Base-by-base conservation (phyloP, 2,329 filamentous ascomycete species). In the Penicillium sp. region DNA sequence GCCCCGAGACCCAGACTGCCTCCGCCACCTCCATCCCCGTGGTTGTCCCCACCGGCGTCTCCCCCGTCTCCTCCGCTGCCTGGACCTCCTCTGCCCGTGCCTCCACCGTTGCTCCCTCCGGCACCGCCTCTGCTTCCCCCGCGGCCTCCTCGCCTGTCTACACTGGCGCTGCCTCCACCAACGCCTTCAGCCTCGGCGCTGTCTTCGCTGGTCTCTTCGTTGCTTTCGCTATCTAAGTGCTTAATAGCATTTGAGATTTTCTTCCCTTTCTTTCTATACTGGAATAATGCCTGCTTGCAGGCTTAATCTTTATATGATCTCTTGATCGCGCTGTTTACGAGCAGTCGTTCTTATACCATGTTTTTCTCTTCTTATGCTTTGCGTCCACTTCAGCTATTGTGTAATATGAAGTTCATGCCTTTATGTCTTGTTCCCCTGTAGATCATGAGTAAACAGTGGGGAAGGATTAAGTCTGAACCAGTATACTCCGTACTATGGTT, bases 151-250 rank as follows among this genome's bases (percentile, higher is more conserved):
- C 53, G 8, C 46, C 50, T 34, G 53, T 40, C 50, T 72, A 59
- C 69, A 73, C 67, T 57, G 66, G 63, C 14, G 43, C 49, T 58
- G 71, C 71, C 53, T 66, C 65, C 63, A 71, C 66, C 54, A 72
- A 67, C 59, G 65, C 58, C 53, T 56, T 67, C 57, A 69, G 67
- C 68, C 56, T 72, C 55, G 71, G 71, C 55, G 70, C 67, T 48
- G 58, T 72, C 48, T 67, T 68, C 36, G 67, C 65, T 34, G 72
- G 68, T 67, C 53, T 72, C 41, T 57, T 66, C 52, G 71, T 70
- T 54, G 62, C 71, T 49, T 59, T 73, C 48, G 70, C 69, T 47
- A 67, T 74, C 56, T 73, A 73, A 70, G 46, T 42, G 42, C 38
- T 45, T 34, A 22, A n/a, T 6, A 16, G 51, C n/a, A 32, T 34